Evolutionary conservation across 306 rosid genomes (phyloP), one percentile per base, ranked within the genome.

Genomic region (Vigna reflexopilosa): DNA sequence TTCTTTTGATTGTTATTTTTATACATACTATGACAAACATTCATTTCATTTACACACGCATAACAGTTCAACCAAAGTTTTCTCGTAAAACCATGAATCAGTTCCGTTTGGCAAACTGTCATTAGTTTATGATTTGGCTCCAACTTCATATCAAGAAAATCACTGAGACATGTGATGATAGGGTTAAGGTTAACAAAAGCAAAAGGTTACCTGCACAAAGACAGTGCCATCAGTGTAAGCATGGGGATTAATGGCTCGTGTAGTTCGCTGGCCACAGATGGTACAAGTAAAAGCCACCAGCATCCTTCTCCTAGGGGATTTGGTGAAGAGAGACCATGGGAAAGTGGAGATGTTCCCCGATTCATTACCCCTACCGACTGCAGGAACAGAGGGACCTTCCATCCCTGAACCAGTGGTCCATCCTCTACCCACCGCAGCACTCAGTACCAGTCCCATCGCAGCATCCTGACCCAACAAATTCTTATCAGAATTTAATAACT

Each of bases 381-480:
- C 99, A 63, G 99, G 97, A 78, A 75, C 84, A 50, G 97, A 70
- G 7, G 99, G 99, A 1, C 99, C 98, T 84, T 93, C 99, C 99
- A 95, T 93, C 42, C 99, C 99, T 2, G 99, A 95, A 62, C 94
- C 97, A 11, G 99, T 95, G 2, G 97, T 95, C 99, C 99, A 95
- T 47, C 99, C 99, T 84, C 94, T 93, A 40, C 96, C 99, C 0
- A 83, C 58, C 0, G 98, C 99, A 14, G 99, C 98, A 82, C 92
- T 83, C 88, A 95, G 84, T 77, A 91, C 98, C 85, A 95, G 77
- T 62, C 99, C 99, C 98, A 95, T 95, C 26, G 99, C 99, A 50
- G 83, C 90, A 57, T 95, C 99, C 99, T 95, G 77, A 71, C 6
- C 71, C 62, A 32, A 76, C 28, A 68, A 71, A 47, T 49, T 54